Evolutionary conservation across 805 yeast genomes (phyloP).

Genomic region (Myxozyma geophila): DNA sequence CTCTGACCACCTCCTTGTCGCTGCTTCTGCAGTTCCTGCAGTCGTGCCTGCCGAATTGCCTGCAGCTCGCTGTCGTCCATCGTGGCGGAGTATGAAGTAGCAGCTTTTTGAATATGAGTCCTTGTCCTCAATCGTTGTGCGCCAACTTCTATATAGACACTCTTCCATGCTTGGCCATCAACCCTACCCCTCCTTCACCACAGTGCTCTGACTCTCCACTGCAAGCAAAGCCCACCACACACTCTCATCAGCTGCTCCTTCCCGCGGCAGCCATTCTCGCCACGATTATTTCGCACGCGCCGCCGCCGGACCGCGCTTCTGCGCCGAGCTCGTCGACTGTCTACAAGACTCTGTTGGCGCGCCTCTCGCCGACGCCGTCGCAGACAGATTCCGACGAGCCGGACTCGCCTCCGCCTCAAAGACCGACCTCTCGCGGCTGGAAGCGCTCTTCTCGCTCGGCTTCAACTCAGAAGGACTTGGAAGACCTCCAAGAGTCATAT

Average conservation of each 20-base stretch:
- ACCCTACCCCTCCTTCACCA: conserved; percentile 1
- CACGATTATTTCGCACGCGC: conserved; percentile 8
- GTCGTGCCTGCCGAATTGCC: conserved; percentile 91
- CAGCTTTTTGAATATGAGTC: not conserved
- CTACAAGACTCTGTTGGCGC: conserved; percentile 20
- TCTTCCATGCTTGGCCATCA: not conserved
- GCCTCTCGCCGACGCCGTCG: conserved; percentile 20
- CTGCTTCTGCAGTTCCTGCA: conserved; percentile 73
- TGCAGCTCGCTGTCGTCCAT: conserved; percentile 86
- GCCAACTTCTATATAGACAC: no score
- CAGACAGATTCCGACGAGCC: conserved; percentile 10
- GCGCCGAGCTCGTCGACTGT: not conserved
- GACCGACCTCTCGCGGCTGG: conserved; percentile 9
- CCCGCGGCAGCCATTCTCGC: not conserved
- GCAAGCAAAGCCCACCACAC: not conserved
- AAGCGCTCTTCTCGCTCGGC: conserved; percentile 3
- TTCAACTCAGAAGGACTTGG: not conserved
- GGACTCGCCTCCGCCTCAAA: conserved; percentile 1
- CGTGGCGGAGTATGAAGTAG: not conserved
- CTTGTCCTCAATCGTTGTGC: no score
- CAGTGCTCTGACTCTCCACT: not conserved
- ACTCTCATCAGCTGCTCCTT: not conserved
- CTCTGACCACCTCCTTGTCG: conserved; percentile 26
- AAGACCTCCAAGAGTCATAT: not conserved
- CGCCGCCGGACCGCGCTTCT: not conserved